A percentile compares a stretch with the other conserved stretches of the same genome.
Evolutionary conservation across 1,139 yeast species (phyloP).

Genomic region (Diutina sp.): DNA sequence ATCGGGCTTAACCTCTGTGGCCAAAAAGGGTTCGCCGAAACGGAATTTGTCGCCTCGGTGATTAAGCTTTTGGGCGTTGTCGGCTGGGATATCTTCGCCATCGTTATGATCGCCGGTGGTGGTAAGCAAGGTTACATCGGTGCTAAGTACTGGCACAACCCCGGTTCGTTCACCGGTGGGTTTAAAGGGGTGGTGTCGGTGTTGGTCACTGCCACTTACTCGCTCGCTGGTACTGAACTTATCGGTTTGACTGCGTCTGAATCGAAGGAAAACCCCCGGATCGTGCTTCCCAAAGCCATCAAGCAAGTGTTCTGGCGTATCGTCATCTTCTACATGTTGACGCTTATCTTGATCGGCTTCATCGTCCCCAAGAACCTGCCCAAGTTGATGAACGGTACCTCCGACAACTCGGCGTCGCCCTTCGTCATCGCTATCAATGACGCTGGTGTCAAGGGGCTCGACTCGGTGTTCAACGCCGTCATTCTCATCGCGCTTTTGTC

Average conservation of each 20-base stretch:
- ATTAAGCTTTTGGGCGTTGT: conserved; percentile 49
- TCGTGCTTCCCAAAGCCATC: conserved; percentile 27
- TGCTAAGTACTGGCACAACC: conserved; percentile 40
- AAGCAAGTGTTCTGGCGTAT: conserved; percentile 33
- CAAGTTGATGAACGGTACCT: neutral
- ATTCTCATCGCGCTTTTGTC: conserved; percentile 28
- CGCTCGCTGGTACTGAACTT: conserved; percentile 53
- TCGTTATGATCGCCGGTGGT: conserved; percentile 48
- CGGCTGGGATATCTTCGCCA: conserved; percentile 61
- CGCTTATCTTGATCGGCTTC: conserved; percentile 28
- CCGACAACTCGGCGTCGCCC: conserved; percentile 25
- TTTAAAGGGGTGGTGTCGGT: conserved; percentile 39
- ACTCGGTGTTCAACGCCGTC: conserved; percentile 30
- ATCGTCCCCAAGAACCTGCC: conserved; percentile 17
- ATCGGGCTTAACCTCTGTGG: conserved; percentile 39
- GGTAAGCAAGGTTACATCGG: conserved; percentile 45
- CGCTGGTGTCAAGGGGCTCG: conserved; percentile 35
- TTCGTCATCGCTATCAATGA: conserved; percentile 44
- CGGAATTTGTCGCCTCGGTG: conserved; percentile 49
- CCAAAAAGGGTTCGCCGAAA: conserved; percentile 56
- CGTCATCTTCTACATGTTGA: conserved; percentile 25
- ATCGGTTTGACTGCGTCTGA: conserved; percentile 83
- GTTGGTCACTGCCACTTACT: conserved; percentile 28
- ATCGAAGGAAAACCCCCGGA: conserved; percentile 24
- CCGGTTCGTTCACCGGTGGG: conserved; percentile 56